Conservation (phyloP, 495 filamentous ascomycete species). For the Aspergillus conjunctus region DNA sequence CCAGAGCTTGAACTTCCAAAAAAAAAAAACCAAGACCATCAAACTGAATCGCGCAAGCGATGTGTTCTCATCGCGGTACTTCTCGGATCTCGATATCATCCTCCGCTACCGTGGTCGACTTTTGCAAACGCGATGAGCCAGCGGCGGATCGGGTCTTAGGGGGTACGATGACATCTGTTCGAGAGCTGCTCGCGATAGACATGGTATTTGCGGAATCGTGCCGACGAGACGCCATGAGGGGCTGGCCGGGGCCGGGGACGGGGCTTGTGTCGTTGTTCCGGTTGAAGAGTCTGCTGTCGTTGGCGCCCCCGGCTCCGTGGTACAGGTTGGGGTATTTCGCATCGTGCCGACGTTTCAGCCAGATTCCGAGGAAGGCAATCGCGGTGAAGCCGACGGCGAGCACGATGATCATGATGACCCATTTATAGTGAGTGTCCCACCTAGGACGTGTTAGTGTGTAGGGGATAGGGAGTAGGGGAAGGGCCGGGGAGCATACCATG, state of each 20-base stretch:
- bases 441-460: slow-evolving; percentile 30
- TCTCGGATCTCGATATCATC: slow-evolving; percentile 36
- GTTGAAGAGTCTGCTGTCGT: slow-evolving; percentile 26
- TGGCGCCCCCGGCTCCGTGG: slow-evolving; percentile 29
- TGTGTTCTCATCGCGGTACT: slow-evolving; percentile 21
- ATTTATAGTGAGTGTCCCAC: slow-evolving; percentile 54
- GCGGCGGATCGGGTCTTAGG: slow-evolving; percentile 19
- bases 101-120: slow-evolving; percentile 17
- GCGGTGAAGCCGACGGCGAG: slow-evolving; percentile 48
- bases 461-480: background rate
- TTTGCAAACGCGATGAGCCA: slow-evolving; percentile 30
- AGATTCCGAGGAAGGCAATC: slow-evolving; percentile 40
- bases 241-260: slow-evolving; percentile 12
- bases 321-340: slow-evolving; percentile 44
- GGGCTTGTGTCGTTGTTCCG: slow-evolving; percentile 26
- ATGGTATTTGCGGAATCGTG: slow-evolving; percentile 24
- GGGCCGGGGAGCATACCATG: slow-evolving; percentile 11
- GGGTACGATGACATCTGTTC: slow-evolving; percentile 29
- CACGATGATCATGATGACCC: slow-evolving; percentile 58
- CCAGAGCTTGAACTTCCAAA: background rate
- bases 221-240: slow-evolving; percentile 16
- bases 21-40: background rate
- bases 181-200: slow-evolving; percentile 39
- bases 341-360: slow-evolving; percentile 53
- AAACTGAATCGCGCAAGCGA: background rate